Percentiles rank a stretch among this genome's conserved stretches.
Conservation (phyloP, 2,329 filamentous ascomycete species). For the Verticillium zaregamsianum region DNA sequence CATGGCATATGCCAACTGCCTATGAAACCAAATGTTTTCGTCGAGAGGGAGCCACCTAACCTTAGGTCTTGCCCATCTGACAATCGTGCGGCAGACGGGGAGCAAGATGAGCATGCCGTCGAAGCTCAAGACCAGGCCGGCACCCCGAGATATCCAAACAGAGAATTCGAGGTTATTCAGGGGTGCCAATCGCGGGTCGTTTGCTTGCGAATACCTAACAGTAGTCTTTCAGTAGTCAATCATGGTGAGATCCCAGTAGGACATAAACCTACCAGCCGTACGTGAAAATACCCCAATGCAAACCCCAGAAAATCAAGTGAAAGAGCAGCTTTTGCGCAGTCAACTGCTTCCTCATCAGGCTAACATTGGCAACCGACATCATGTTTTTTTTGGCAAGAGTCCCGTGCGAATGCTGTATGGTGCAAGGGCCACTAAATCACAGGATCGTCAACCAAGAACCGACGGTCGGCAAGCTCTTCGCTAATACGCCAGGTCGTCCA, state of each 20-base stretch:
- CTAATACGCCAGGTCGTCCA: too few species aligned
- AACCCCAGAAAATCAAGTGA: conserved; percentile 74
- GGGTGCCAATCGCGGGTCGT: conserved; percentile 63
- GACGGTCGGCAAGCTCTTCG: too few species aligned
- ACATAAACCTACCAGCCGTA: conserved; percentile 69
- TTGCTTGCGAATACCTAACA: conserved; percentile 77
- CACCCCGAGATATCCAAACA: conserved; percentile 94
- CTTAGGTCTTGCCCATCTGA: conserved; percentile 82
- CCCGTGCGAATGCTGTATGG: too few species aligned
- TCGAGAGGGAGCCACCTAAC: conserved; percentile 84
- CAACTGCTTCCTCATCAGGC: conserved; percentile 59
- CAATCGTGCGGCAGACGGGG: conserved; percentile 88
- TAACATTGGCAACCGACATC: conserved; percentile 18
- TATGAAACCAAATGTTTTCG: conserved; percentile 95
- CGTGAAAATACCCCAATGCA: conserved; percentile 76
- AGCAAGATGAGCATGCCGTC: conserved; percentile 86
- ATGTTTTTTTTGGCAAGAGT: too few species aligned
- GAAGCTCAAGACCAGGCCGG: conserved; percentile 77
- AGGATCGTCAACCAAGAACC: too few species aligned
- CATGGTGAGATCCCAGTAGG: not conserved
- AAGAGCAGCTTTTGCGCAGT: conserved; percentile 70
- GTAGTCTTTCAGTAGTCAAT: conserved; percentile 21
- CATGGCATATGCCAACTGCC: conserved; percentile 90
- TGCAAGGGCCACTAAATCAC: too few species aligned
- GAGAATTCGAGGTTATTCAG: conserved; percentile 82